These are phyloP conservation scores for Epichloe elymi DNA, from an alignment of 2,329 filamentous ascomycete species.

Conservation along the genomic window DNA sequence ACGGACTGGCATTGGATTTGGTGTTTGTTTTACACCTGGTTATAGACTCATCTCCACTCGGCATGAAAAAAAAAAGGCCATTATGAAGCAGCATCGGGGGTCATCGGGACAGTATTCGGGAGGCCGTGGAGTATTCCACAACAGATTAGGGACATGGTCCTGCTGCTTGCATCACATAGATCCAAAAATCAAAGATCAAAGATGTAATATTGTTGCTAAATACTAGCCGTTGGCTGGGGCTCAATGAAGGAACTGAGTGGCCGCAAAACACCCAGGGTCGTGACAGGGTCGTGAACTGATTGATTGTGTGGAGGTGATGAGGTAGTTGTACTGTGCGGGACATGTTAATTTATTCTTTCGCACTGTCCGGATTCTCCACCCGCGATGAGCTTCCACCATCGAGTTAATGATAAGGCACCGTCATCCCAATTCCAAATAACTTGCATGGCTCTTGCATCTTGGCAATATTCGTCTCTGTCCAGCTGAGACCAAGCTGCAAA, in stretches of 20 bases:
- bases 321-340: not conserved
- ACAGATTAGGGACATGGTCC: constrained; percentile 12
- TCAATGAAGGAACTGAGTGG: not conserved
- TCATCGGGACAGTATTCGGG: constrained; percentile 4
- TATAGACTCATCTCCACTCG: constrained; percentile 40
- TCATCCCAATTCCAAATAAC: not conserved
- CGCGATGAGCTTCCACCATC: not conserved
- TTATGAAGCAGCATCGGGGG: constrained; percentile 17
- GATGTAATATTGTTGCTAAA: constrained; percentile 1
- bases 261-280: no score
- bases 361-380: not conserved
- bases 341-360: accelerated
- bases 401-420: not conserved
- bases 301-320: not conserved
- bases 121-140: constrained; percentile 7
- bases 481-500: not conserved
- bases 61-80: constrained; percentile 21
- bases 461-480: not conserved
- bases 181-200: not conserved
- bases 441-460: no score
- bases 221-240: not conserved
- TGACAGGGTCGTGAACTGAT: no score
- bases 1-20: constrained; percentile 8
- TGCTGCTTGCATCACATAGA: constrained; percentile 18
- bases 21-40: constrained; percentile 12